These are phyloP conservation scores for Achaetomium macrosporum DNA, from an alignment of 2,329 filamentous ascomycete genomes.

Conservation along the genomic window DNA sequence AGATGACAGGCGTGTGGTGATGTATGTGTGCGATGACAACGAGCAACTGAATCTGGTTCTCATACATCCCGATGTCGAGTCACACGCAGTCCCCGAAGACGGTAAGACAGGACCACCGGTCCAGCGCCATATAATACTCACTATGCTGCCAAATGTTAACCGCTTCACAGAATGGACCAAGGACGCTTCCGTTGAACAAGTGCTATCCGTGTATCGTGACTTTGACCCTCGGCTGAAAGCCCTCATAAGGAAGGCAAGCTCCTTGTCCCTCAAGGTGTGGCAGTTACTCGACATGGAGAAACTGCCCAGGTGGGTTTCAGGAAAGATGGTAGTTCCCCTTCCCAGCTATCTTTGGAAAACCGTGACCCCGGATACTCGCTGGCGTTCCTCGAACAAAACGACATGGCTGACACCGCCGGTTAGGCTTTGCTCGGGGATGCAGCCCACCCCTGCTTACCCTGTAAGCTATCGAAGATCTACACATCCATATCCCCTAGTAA, in stretches of 20 bases:
- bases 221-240: conserved; percentile 38
- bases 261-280: conserved; percentile 48
- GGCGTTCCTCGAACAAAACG: too few species aligned
- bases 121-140: background rate
- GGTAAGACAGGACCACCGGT: conserved; percentile 24
- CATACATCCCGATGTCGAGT: conserved; percentile 44
- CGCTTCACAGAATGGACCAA: conserved; percentile 35
- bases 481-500: background rate
- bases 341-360: too few species aligned
- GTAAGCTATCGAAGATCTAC: conserved; percentile 29
- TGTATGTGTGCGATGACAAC: conserved; percentile 44
- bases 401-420: background rate
- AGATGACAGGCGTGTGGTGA: conserved; percentile 38
- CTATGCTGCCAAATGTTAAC: conserved; percentile 10
- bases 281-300: conserved; percentile 56
- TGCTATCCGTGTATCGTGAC: conserved; percentile 36
- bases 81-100: conserved; percentile 28
- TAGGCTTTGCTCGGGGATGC: conserved; percentile 57
- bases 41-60: conserved; percentile 43
- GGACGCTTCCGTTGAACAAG: conserved; percentile 30
- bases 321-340: conserved; percentile 38
- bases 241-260: conserved; percentile 39
- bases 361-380: too few species aligned
- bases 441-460: conserved; percentile 61
- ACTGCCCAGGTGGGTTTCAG: conserved; percentile 50